phyloP scores from a whole-genome alignment of 306 rosid genomes.

The Lablab purpureus region DNA sequence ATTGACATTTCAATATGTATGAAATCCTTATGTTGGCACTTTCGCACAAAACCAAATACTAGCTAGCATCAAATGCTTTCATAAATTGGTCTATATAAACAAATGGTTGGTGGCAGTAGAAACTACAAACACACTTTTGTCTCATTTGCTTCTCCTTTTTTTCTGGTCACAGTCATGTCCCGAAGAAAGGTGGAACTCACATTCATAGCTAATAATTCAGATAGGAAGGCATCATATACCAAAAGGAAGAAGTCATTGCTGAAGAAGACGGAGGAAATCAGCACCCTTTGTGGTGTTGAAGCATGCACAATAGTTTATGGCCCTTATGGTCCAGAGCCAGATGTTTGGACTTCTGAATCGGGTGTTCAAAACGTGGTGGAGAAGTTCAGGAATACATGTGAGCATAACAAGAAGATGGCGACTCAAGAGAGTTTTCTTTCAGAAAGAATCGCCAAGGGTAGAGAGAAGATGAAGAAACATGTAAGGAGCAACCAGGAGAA shows the following conservation, averaged over 20 bases:
- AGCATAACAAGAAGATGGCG: background rate
- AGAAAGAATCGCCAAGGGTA: background rate
- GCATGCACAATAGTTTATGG: background rate
- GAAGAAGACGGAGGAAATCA: background rate
- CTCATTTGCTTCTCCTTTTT: background rate
- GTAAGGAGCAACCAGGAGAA: constrained; percentile 9
- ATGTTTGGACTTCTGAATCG: background rate
- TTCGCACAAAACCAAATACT: background rate
- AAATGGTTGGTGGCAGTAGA: background rate
- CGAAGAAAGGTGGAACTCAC: background rate
- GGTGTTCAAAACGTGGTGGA: background rate
- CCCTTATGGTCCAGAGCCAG: background rate
- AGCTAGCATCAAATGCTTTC: background rate
- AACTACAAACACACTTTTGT: background rate
- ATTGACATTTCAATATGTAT: background rate
- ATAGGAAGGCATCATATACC: background rate
- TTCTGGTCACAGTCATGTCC: background rate
- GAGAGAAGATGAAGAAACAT: background rate
- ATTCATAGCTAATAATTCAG: background rate
- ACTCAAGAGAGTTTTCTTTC: background rate
- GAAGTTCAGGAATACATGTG: background rate
- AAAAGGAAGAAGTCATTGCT: background rate
- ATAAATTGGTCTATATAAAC: constrained; percentile 9
- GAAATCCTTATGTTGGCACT: background rate
- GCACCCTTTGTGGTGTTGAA: background rate